Percentiles rank a stretch among this genome's conserved stretches.
Evolutionary conservation across 2,329 filamentous ascomycete genomes (phyloP).

Genomic region (Malbranchea cinnamomea): DNA sequence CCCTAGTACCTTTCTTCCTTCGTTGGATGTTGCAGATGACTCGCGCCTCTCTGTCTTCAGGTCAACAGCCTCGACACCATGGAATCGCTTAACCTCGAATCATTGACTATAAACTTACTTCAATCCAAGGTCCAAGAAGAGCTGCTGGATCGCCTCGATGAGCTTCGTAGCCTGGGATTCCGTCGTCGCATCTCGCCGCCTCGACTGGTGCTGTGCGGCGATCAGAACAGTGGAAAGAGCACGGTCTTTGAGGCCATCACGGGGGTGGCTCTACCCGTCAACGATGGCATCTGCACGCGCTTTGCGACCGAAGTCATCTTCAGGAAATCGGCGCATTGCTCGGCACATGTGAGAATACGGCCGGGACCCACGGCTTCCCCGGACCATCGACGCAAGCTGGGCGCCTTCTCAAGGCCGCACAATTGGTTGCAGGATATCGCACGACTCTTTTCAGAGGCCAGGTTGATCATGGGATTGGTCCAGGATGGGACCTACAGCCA

Average conservation of each 20-base stretch:
- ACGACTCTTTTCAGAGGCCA: slow-evolving; percentile 14
- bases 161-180: slow-evolving; percentile 10
- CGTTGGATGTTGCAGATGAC: neutral
- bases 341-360: slow-evolving; percentile 14
- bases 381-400: slow-evolving; percentile 11
- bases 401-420: slow-evolving; percentile 10
- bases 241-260: slow-evolving; percentile 12
- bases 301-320: slow-evolving; percentile 47
- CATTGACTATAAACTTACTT: slow-evolving; percentile 6
- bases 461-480: slow-evolving; percentile 12
- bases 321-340: slow-evolving; percentile 15
- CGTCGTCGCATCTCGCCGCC: slow-evolving; percentile 8
- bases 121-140: slow-evolving; percentile 10
- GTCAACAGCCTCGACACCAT: slow-evolving; percentile 1
- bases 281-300: slow-evolving; percentile 40
- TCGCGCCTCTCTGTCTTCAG: neutral
- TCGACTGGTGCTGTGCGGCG: slow-evolving; percentile 11
- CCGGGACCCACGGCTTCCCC: slow-evolving; percentile 11
- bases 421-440: slow-evolving; percentile 14
- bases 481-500: slow-evolving; percentile 16
- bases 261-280: slow-evolving; percentile 13
- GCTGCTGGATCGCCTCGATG: slow-evolving; percentile 11
- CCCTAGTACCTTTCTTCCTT: neutral
- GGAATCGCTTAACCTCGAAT: slow-evolving; percentile 5
- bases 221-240: slow-evolving; percentile 10